Conservation (phyloP, 306 rosid species). For the Cyamopsis tetragonoloba region DNA sequence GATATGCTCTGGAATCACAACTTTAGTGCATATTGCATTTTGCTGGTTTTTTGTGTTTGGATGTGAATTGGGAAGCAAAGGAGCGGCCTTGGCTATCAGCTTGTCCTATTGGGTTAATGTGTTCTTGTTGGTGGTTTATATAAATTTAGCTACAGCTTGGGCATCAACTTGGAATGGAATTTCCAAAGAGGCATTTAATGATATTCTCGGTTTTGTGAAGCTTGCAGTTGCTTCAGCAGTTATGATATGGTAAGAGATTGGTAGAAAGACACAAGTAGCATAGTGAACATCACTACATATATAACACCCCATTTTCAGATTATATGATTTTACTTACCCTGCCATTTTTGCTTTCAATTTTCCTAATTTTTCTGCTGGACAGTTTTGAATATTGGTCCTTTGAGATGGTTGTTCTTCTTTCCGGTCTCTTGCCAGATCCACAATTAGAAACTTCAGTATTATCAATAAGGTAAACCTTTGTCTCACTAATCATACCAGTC, state of each 20-base stretch:
- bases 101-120: constrained; percentile 52
- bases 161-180: constrained; percentile 53
- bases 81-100: constrained; percentile 52
- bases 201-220: constrained; percentile 40
- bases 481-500: not conserved
- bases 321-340: not conserved
- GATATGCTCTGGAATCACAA: constrained; percentile 44
- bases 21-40: constrained; percentile 37
- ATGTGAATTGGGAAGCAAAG: constrained; percentile 40
- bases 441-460: constrained; percentile 57
- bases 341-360: not conserved
- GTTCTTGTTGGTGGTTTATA: constrained; percentile 35
- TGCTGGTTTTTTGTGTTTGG: constrained; percentile 51
- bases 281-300: not conserved
- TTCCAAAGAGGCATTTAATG: constrained; percentile 47
- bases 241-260: constrained; percentile 50
- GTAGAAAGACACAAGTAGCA: not conserved
- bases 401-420: constrained; percentile 67
- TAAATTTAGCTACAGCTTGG: constrained; percentile 37
- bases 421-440: constrained; percentile 59
- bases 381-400: constrained; percentile 59
- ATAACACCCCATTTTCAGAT: too few species aligned
- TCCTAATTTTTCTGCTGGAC: constrained; percentile 11
- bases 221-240: constrained; percentile 61
- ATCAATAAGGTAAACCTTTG: constrained; percentile 48